A percentile compares a stretch with the other conserved stretches of the same genome.
Evolutionary conservation across 2,329 filamentous ascomycete species (phyloP).

Genomic region (Fusarium setosum): DNA sequence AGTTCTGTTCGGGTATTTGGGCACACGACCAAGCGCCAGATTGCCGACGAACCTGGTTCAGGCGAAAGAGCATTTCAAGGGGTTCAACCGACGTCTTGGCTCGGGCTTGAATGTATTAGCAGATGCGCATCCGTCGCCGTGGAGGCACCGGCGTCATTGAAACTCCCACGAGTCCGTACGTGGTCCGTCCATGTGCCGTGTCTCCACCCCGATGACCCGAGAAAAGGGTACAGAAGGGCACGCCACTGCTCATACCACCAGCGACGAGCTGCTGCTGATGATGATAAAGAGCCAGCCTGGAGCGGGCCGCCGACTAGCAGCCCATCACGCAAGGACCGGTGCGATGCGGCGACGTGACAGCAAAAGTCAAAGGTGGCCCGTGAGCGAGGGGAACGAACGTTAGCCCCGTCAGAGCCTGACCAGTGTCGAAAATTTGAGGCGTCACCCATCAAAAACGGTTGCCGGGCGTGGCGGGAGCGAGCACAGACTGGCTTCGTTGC

Average conservation of each 20-base stretch:
- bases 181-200: constrained; percentile 1
- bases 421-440: constrained; percentile 18
- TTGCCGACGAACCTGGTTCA: constrained; percentile 23
- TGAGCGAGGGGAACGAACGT: constrained; percentile 20
- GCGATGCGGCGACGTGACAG: constrained; percentile 26
- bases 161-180: neutral
- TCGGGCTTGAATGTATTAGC: constrained; percentile 1
- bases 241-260: constrained; percentile 31
- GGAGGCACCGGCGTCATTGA: neutral
- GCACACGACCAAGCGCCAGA: constrained; percentile 24
- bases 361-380: constrained; percentile 32
- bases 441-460: constrained; percentile 11
- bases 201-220: constrained; percentile 37
- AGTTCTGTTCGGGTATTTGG: constrained; percentile 9
- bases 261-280: constrained; percentile 29
- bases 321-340: constrained; percentile 34
- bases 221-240: constrained; percentile 18
- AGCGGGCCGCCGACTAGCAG: constrained; percentile 38
- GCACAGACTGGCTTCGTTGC: constrained; percentile 15
- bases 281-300: constrained; percentile 16
- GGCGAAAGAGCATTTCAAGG: neutral
- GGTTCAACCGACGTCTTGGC: neutral
- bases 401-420: constrained; percentile 26
- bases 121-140: constrained; percentile 7
- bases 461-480: constrained; percentile 13